Evolutionary conservation across 257 asterid genomes (phyloP).

Genomic region (Oldenlandia corymbosa): DNA sequence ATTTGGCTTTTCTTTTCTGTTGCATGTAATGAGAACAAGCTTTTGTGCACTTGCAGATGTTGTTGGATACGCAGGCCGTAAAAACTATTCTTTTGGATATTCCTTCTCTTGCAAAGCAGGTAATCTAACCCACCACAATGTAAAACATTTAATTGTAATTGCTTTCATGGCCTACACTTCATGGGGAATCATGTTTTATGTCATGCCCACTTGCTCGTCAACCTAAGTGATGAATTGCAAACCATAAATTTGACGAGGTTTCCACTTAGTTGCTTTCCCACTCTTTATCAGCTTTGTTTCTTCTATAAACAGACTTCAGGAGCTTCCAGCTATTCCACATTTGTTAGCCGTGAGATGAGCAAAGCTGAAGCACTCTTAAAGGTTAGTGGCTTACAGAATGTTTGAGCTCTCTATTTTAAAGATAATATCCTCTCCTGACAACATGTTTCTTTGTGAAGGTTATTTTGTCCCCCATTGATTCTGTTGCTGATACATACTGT

Average conservation of each 20-base stretch:
- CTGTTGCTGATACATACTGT: slow-evolving; percentile 97
- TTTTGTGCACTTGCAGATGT: slow-evolving; percentile 59
- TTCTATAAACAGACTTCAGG: slow-evolving; percentile 59
- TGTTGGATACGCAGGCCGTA: slow-evolving; percentile 95
- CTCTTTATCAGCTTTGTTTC: slow-evolving; percentile 5
- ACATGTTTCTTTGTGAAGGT: slow-evolving; percentile 42
- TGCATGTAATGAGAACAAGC: slow-evolving; percentile 1
- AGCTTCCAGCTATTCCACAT: slow-evolving; percentile 86
- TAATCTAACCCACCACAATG: slow-evolving; percentile 14
- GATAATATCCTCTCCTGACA: slow-evolving; percentile 9
- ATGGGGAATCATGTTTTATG: not conserved
- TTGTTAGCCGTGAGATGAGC: slow-evolving; percentile 98
- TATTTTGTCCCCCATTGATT: slow-evolving; percentile 86
- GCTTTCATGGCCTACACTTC: not conserved
- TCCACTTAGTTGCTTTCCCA: not conserved
- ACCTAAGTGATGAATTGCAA: not conserved
- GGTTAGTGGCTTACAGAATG: slow-evolving; percentile 33
- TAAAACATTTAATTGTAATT: not conserved
- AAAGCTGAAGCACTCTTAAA: slow-evolving; percentile 97
- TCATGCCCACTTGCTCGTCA: not conserved
- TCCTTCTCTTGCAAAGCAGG: slow-evolving; percentile 95
- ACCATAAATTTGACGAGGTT: not conserved
- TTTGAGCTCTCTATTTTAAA: slow-evolving; percentile 6
- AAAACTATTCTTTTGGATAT: slow-evolving; percentile 90
- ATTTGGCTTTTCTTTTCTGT: not conserved